phyloP scores from a whole-genome alignment of 2,329 filamentous ascomycete species.

The Fragosphaeria purpurea region DNA sequence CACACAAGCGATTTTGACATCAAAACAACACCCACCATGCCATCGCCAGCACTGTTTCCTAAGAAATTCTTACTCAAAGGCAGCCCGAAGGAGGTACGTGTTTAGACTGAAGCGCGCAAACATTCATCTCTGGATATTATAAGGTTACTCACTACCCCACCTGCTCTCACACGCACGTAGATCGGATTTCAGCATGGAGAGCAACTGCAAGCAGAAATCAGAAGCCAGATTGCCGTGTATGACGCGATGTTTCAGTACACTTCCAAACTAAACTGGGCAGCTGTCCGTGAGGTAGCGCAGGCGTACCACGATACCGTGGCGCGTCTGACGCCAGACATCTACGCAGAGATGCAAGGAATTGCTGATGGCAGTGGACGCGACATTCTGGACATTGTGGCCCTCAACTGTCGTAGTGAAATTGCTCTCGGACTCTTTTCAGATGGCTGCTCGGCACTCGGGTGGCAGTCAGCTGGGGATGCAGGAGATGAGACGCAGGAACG shows the following conservation, averaged over 20 bases:
- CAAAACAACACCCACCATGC: background rate
- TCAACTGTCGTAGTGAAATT: background rate
- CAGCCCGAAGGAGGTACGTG: background rate
- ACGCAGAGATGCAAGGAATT: background rate
- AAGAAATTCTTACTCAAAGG: background rate
- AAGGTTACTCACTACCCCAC: background rate
- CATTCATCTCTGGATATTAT: background rate
- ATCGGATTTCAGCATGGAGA: background rate
- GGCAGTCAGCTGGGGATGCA: background rate
- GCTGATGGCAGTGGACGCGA: background rate
- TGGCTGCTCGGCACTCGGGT: background rate
- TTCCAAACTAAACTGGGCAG: background rate
- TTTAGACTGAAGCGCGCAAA: background rate
- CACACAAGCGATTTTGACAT: too few relatives aligned
- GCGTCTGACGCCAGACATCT: background rate
- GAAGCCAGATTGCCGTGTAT: background rate
- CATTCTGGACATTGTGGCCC: background rate
- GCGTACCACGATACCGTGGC: background rate
- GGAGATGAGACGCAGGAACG: background rate
- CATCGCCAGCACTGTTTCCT: background rate
- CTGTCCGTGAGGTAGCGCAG: background rate
- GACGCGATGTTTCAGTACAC: background rate
- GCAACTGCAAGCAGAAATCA: background rate
- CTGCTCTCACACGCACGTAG: background rate
- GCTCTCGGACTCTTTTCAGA: background rate